These are phyloP conservation scores for Debaryomyces sp. DNA, from an alignment of 1,139 yeast species.

Conservation along the genomic window DNA sequence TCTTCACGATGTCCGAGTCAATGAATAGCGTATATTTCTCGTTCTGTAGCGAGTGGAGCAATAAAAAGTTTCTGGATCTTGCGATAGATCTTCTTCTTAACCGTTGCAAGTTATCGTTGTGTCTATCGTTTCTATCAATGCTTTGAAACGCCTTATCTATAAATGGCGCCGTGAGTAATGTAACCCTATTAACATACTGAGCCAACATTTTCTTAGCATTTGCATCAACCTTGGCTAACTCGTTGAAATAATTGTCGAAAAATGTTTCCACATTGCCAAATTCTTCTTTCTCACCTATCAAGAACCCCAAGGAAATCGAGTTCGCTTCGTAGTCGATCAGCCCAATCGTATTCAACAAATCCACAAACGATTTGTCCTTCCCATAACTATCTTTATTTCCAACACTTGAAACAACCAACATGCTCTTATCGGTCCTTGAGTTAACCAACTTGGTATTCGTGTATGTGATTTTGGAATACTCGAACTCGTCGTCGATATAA, in stretches of 20 bases:
- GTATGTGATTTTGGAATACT: constrained; percentile 15
- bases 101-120: constrained; percentile 33
- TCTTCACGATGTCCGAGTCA: constrained; percentile 44
- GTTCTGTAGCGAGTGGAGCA: constrained; percentile 26
- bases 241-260: constrained; percentile 18
- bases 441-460: constrained; percentile 9
- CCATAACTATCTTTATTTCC: constrained; percentile 34
- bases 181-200: constrained; percentile 21
- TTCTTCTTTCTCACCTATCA: constrained; percentile 30
- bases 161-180: constrained; percentile 35
- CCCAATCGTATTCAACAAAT: constrained; percentile 27
- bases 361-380: constrained; percentile 21
- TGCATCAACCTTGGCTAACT: neutral
- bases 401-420: constrained; percentile 27
- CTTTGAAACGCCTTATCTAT: constrained; percentile 26
- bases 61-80: constrained; percentile 36
- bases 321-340: constrained; percentile 19
- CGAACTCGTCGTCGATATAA: constrained; percentile 13
- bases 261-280: constrained; percentile 20
- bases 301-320: constrained; percentile 30
- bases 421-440: constrained; percentile 15
- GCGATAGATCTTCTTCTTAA: constrained; percentile 38
- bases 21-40: constrained; percentile 46
- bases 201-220: neutral
- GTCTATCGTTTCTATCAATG: constrained; percentile 29